phyloP scores from a whole-genome alignment of 805 yeast species.

The Saccharomycopsis sp. region DNA sequence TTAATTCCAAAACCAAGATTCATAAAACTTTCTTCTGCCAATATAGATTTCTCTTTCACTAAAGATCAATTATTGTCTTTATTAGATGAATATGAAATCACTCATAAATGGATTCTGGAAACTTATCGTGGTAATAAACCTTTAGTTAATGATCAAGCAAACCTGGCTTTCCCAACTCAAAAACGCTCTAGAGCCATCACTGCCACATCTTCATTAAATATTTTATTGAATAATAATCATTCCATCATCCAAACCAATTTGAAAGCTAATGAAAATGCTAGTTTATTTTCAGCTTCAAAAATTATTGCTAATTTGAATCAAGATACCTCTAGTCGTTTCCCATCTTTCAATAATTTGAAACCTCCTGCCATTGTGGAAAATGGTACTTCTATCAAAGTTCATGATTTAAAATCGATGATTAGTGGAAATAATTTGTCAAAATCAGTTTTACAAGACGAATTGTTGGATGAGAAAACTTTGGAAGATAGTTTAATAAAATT shows the following conservation, averaged over 20 bases:
- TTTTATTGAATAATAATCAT: background rate
- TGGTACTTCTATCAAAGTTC: too few species aligned
- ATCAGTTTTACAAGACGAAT: too few species aligned
- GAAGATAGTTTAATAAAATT: too few species aligned
- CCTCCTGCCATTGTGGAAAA: too few species aligned
- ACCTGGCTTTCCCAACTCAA: background rate
- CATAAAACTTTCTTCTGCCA: background rate
- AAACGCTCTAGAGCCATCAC: background rate
- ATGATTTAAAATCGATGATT: conserved; percentile 3
- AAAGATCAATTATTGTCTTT: conserved; percentile 4
- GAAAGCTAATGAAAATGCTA: conserved; percentile 2
- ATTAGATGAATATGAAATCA: conserved; percentile 1
- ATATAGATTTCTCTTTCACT: too few species aligned
- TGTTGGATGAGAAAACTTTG: too few species aligned
- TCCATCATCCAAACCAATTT: background rate
- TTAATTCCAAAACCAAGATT: conserved; percentile 1
- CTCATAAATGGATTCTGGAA: conserved; percentile 15
- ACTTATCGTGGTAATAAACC: background rate
- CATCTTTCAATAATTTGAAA: conserved; percentile 1
- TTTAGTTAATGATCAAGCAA: background rate
- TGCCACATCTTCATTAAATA: background rate
- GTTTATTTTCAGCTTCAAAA: conserved; percentile 1
- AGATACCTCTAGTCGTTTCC: conserved; percentile 1
- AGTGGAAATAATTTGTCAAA: background rate
- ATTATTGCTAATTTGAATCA: conserved; percentile 5